Conservation (phyloP, 495 filamentous ascomycete species). For the Beverwykella pulmonaria region DNA sequence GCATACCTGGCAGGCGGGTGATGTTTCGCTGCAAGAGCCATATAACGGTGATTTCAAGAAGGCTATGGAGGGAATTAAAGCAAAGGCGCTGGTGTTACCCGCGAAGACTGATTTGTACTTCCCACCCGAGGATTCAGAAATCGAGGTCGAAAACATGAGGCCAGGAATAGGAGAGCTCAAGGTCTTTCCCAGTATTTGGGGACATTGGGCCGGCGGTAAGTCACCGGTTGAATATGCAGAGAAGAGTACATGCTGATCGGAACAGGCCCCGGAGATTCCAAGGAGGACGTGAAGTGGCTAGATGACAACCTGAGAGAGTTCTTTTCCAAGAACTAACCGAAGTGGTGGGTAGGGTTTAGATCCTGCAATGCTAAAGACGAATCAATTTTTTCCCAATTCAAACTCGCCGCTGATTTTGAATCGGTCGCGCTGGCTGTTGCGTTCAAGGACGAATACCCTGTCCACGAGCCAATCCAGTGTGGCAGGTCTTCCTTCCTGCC, state of each 20-base stretch:
- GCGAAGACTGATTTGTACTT: constrained; percentile 74
- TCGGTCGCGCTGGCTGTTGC: constrained; percentile 13
- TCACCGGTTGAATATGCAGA: neutral
- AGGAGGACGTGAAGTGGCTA: constrained; percentile 68
- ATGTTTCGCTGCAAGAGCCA: constrained; percentile 63
- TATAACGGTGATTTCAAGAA: constrained; percentile 67
- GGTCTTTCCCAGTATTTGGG: constrained; percentile 67
- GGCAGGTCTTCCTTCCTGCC: neutral
- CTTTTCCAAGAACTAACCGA: constrained; percentile 43
- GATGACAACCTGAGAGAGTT: constrained; percentile 60
- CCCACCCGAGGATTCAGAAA: constrained; percentile 71
- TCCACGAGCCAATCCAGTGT: constrained; percentile 28
- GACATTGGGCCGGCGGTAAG: constrained; percentile 55
- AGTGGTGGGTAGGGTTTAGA: neutral
- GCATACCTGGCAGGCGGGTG: constrained; percentile 73
- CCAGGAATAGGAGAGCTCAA: constrained; percentile 61
- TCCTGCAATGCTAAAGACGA: neutral
- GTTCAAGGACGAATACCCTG: constrained; percentile 23
- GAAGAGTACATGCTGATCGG: neutral
- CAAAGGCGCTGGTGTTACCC: constrained; percentile 66
- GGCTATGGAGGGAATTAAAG: constrained; percentile 68
- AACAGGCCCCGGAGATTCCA: constrained; percentile 61
- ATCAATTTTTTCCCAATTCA: constrained; percentile 8
- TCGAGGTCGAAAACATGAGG: constrained; percentile 66
- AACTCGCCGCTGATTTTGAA: constrained; percentile 18